Base-by-base conservation (phyloP, 192 early-diverging fungal genomes). In the Coemansia sp. region DNA sequence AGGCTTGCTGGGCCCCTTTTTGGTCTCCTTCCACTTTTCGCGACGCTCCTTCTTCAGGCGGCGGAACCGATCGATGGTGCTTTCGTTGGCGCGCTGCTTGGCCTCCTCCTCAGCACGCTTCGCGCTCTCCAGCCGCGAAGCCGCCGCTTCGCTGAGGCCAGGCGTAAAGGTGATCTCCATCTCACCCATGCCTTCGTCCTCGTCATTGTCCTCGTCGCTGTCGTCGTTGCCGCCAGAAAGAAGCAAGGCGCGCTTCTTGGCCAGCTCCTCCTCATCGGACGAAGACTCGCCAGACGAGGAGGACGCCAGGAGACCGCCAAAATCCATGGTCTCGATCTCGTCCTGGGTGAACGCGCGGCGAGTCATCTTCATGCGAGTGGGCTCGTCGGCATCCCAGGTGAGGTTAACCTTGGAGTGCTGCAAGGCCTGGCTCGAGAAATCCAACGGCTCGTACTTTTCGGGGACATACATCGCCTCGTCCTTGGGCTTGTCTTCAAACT, bases 131-230 rank as follows among this genome's bases (percentile, higher is more conserved):
- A 84, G 61, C 24, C 63, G 68, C 27, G 65, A 31, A 6, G 85
- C 83, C 1, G 86, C 86, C 0, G 77, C 82, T 70, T 94, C 92
- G 65, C 89, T 93, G 42, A 98, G 74, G 29, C 95, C 97, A 27
- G 97, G 95, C 15, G 91, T 86, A 68, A 99, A 99, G 12, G 96
- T 96, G 60, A 99, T 97, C 76, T 99, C 94, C 93, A 97, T 89
- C 25, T 95, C 94, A 27, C 88, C 78, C 58, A 86, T 82, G 6
- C 75, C 70, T 17, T 77, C 82, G 47, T 80, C 77, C 37, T 82
- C 77, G 20, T 60, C 51, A 17, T 67, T 63, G 24, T 65, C 61
- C 3, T 64, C 66, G 11, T 68, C 61, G 19, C 40, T 41, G 41
- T 79, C 71, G 67, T 64, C 72, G 49, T 61, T 47, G 14, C 15